These are phyloP conservation scores for Spergularia azorica DNA, from an alignment of 179 eudicot species.

Conservation along the genomic window DNA sequence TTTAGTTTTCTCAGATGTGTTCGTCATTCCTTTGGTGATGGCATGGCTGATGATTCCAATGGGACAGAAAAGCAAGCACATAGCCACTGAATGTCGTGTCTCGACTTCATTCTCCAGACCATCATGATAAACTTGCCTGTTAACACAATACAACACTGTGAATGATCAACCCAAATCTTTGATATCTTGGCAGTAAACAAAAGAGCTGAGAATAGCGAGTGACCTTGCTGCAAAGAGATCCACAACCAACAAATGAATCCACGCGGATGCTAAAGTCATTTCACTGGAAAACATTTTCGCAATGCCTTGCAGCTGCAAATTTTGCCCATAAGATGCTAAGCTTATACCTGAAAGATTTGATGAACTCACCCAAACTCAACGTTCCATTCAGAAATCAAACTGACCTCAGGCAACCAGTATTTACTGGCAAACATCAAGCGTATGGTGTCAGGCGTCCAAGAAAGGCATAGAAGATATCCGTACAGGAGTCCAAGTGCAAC, in stretches of 20 bases:
- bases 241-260: slow-evolving; percentile 84
- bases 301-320: slow-evolving; percentile 69
- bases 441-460: slow-evolving; percentile 93
- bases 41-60: slow-evolving; percentile 73
- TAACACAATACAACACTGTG: not conserved
- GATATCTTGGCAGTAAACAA: not conserved
- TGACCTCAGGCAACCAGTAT: slow-evolving; percentile 94
- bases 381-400: slow-evolving; percentile 15
- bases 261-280: slow-evolving; percentile 93
- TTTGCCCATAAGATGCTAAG: not conserved
- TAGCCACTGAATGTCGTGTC: slow-evolving; percentile 87
- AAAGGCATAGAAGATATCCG: slow-evolving; percentile 71
- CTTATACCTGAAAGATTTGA: not conserved
- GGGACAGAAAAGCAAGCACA: slow-evolving; percentile 86
- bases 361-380: not conserved
- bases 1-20: slow-evolving; percentile 13
- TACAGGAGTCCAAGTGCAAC: slow-evolving; percentile 72
- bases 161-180: not conserved
- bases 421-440: slow-evolving; percentile 78
- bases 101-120: slow-evolving; percentile 73
- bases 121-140: slow-evolving; percentile 81
- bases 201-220: not conserved
- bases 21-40: slow-evolving; percentile 59
- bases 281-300: slow-evolving; percentile 89
- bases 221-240: slow-evolving; percentile 98